Percentiles rank a stretch among this genome's conserved stretches.
These are phyloP conservation scores for Prototheca cutis DNA, from an alignment of 163 green algal genomes.

Conservation along the genomic window DNA sequence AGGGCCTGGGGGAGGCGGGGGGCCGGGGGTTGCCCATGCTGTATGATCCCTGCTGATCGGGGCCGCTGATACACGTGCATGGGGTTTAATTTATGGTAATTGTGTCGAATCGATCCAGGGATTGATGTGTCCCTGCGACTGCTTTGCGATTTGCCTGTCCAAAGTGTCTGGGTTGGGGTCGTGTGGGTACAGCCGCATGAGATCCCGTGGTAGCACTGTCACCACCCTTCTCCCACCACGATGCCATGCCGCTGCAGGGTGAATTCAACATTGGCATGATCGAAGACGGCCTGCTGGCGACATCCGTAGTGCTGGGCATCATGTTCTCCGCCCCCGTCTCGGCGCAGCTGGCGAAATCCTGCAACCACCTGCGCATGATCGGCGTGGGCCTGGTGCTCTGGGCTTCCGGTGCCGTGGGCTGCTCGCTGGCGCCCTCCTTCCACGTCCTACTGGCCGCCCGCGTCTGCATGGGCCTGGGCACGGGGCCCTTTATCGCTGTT, in stretches of 20 bases:
- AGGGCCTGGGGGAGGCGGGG: too few relatives aligned
- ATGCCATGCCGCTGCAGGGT: too few relatives aligned
- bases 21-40: too few relatives aligned
- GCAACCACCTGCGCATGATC: conserved; percentile 6
- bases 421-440: conserved; percentile 4
- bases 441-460: conserved; percentile 3
- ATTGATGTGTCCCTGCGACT: too few relatives aligned
- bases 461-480: conserved; percentile 1
- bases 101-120: too few relatives aligned
- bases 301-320: conserved; percentile 1
- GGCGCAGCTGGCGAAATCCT: neutral
- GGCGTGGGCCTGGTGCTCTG: conserved; percentile 4
- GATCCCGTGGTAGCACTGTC: neutral
- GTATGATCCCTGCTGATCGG: too few relatives aligned
- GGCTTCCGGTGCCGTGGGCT: neutral
- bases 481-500: conserved; percentile 18
- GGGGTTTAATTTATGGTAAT: too few relatives aligned
- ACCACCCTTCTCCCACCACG: too few relatives aligned
- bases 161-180: too few relatives aligned
- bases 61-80: too few relatives aligned
- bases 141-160: too few relatives aligned
- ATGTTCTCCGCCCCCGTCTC: conserved; percentile 1
- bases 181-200: neutral
- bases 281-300: conserved; percentile 10
- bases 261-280: conserved; percentile 13